Conservation (phyloP, 1,284 basidiomycete species). For the Leccinum variabile region DNA sequence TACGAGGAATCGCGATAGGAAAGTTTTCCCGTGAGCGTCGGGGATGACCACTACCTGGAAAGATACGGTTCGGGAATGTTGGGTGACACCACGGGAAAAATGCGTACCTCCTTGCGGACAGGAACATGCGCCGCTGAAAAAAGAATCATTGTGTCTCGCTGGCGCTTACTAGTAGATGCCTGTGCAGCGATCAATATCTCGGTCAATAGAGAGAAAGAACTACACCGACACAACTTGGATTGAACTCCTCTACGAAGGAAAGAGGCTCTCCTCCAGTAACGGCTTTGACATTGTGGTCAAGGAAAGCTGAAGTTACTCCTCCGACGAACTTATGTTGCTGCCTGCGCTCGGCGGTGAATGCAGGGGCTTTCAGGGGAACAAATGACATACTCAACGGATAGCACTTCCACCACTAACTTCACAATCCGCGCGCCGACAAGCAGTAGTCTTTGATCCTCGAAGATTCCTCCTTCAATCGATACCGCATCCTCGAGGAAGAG, state of each 20-base stretch:
- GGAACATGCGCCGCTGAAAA: conserved; percentile 66
- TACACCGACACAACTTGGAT: conserved; percentile 26
- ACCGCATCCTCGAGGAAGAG: conserved; percentile 65
- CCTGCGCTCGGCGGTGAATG: conserved; percentile 35
- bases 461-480: conserved; percentile 36
- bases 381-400: conserved; percentile 59
- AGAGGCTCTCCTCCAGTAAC: conserved; percentile 50
- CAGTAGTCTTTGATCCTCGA: conserved; percentile 67
- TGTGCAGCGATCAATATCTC: conserved; percentile 28
- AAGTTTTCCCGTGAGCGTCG: conserved; percentile 25
- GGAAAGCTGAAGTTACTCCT: conserved; percentile 58
- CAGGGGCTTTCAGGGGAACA: conserved; percentile 3
- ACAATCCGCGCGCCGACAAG: conserved; percentile 64
- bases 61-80: not conserved
- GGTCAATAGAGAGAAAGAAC: conserved; percentile 1
- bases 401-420: conserved; percentile 64
- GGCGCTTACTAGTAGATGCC: conserved; percentile 45
- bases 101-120: conserved; percentile 61
- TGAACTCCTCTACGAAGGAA: conserved; percentile 19
- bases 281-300: conserved; percentile 53
- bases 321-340: conserved; percentile 58
- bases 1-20: conserved; percentile 50
- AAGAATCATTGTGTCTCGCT: conserved; percentile 66
- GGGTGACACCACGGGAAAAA: not conserved
- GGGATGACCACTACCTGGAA: conserved; percentile 47